Evolutionary conservation across 2,329 filamentous ascomycete genomes (phyloP), one percentile per base, ranked within the genome.

Genomic region (Fusarium xyrophilum): DNA sequence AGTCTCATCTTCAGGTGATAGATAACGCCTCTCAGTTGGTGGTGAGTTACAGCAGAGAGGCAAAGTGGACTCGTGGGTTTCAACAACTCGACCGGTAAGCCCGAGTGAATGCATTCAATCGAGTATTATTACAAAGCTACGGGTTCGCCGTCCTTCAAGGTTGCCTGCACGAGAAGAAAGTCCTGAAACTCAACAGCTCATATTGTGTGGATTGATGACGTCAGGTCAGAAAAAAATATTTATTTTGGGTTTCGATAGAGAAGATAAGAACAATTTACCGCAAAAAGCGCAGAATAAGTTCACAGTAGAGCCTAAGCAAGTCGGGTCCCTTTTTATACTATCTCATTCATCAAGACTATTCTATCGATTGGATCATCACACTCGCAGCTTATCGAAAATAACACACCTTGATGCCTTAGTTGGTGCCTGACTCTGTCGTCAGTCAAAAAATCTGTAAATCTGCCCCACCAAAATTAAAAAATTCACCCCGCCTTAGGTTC

Each of bases 401-500:
- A 35, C 50, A 27, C 28, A 46, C n/a, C 33, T 76, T 76, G 66
- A 60, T 77, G 76, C 76, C 75, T 78, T 75, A 76, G 70, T 78
- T 77, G 76, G 71, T 79, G 77, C 77, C 77, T 78, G 75, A 78
- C 68, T 67, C 57, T 60, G 54, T 70, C 70, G 67, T 75, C 70
- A 69, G 68, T 60, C 74, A 74, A 77, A 77, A 78, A 76, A 75
- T 77, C 74, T 77, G 74, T 74, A 75, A 76, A 73, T 61, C 61
- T 69, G 77, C 78, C 78, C 78, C 78, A 79, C 78, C 74, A 78
- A 69, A 69, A 74, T 73, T 33, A 30, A 73, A 78, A 79, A 79
- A 77, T 78, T 76, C 77, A 80, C 78, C 78, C 78, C 78, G 78
- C 78, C 77, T 78, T 74, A 77, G 76, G 23, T 25, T 25, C 23